These are phyloP conservation scores for Byssoonygena ceratinophila DNA, from an alignment of 2,329 filamentous ascomycete genomes.

Conservation along the genomic window DNA sequence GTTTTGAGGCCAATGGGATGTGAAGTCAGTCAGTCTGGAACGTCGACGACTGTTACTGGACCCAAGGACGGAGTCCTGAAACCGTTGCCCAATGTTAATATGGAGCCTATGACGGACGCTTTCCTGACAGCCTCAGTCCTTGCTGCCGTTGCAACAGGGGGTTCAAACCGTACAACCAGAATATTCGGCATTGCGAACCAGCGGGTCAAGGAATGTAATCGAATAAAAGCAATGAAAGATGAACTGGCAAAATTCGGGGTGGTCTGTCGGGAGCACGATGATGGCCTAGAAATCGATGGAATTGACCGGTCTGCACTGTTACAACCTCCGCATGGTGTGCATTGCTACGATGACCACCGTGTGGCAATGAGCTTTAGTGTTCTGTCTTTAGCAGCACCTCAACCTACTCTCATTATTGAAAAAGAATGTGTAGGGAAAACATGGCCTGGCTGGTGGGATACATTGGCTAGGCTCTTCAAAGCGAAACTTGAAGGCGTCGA, in stretches of 20 bases:
- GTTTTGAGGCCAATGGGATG: constrained; percentile 91
- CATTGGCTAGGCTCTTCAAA: constrained; percentile 65
- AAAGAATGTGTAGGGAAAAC: constrained; percentile 93
- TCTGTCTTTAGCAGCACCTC: constrained; percentile 59
- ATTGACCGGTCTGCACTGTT: constrained; percentile 42
- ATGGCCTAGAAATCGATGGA: constrained; percentile 67
- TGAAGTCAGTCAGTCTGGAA: constrained; percentile 68
- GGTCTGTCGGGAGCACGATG: constrained; percentile 72
- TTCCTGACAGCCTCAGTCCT: constrained; percentile 92
- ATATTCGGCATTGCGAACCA: constrained; percentile 97
- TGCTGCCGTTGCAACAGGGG: constrained; percentile 73
- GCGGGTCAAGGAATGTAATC: constrained; percentile 94
- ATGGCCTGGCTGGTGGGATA: constrained; percentile 98
- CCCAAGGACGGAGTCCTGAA: constrained; percentile 63
- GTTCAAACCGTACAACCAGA: constrained; percentile 55
- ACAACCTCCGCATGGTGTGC: constrained; percentile 56
- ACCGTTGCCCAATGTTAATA: constrained; percentile 74
- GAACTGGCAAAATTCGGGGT: constrained; percentile 92
- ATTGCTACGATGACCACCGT: constrained; percentile 94
- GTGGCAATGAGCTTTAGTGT: constrained; percentile 99
- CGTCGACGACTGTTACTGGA: constrained; percentile 85
- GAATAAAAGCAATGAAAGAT: constrained; percentile 89
- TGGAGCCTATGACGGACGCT: constrained; percentile 99
- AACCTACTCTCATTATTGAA: constrained; percentile 68
- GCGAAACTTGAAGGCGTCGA: constrained; percentile 69